Conservation (phyloP, 2,329 filamentous ascomycete species). For the Aspergillus proliferans region DNA sequence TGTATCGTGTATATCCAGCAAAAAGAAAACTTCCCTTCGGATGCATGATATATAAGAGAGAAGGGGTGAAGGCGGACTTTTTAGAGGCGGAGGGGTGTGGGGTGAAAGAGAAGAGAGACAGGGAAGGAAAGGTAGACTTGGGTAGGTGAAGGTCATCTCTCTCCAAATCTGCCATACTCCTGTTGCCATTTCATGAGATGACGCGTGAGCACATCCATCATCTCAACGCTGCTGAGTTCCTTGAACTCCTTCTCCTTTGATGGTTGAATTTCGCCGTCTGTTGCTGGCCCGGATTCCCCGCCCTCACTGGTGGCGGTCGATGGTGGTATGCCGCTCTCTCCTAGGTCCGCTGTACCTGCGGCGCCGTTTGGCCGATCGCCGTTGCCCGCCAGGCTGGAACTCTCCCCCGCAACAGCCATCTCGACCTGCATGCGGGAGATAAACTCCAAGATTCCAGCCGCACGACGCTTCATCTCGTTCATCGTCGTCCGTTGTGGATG, state of each 20-base stretch:
- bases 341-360: conserved; percentile 29
- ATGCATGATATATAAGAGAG: no score
- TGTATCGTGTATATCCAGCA: conserved; percentile 1
- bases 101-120: conserved; percentile 4
- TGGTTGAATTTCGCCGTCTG: conserved; percentile 20
- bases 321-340: conserved; percentile 21
- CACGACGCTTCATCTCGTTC: conserved; percentile 81
- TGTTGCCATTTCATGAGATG: conserved; percentile 82
- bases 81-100: no score
- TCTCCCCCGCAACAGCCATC: conserved; percentile 58
- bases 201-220: conserved; percentile 81
- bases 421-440: conserved; percentile 86
- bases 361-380: conserved; percentile 29
- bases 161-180: conserved; percentile 54
- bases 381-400: conserved; percentile 35
- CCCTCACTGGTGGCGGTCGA: conserved; percentile 17
- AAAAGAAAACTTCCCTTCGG: no score
- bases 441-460: conserved; percentile 79
- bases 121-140: conserved; percentile 1
- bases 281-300: conserved; percentile 20
- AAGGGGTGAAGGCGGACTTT: no score
- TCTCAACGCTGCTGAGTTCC: conserved; percentile 70
- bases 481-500: conserved; percentile 62
- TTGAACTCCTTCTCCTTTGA: conserved; percentile 56
- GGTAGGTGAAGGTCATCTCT: conserved; percentile 31